Evolutionary conservation across 2,329 filamentous ascomycete genomes (phyloP).

Genomic region (Ceratocystis variospora): DNA sequence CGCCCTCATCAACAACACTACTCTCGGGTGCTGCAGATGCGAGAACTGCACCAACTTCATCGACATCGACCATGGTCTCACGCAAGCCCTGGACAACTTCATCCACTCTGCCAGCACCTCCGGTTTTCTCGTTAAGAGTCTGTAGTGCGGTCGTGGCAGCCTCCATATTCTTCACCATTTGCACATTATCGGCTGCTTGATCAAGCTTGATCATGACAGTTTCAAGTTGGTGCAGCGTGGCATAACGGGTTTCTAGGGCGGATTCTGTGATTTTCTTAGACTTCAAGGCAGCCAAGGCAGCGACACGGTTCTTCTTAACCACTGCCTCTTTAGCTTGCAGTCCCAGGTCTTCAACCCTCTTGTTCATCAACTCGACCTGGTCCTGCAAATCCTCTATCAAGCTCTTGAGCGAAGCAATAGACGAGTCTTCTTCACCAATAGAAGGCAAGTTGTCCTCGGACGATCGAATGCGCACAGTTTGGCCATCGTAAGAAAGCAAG

Average conservation of each 20-base stretch:
- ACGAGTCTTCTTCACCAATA: constrained; percentile 65
- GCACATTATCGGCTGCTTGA: constrained; percentile 71
- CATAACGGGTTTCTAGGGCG: constrained; percentile 55
- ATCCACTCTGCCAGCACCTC: constrained; percentile 62
- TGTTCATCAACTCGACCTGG: constrained; percentile 53
- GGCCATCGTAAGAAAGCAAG: constrained; percentile 44
- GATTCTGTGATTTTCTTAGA: constrained; percentile 71
- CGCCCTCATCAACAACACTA: constrained; percentile 55
- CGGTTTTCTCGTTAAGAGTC: constrained; percentile 60
- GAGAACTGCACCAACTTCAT: constrained; percentile 69
- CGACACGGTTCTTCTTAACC: constrained; percentile 54
- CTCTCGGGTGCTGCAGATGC: constrained; percentile 41
- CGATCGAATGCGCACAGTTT: constrained; percentile 60
- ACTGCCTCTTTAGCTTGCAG: constrained; percentile 56
- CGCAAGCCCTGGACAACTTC: constrained; percentile 60
- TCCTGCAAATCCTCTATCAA: constrained; percentile 61
- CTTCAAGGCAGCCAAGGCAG: constrained; percentile 64
- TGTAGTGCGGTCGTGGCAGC: constrained; percentile 59
- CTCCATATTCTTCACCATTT: constrained; percentile 72
- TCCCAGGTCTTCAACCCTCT: constrained; percentile 52
- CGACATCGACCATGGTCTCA: constrained; percentile 66
- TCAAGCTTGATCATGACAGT: constrained; percentile 71
- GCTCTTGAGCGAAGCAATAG: constrained; percentile 71
- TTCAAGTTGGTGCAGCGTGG: constrained; percentile 68
- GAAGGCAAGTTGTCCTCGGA: constrained; percentile 23